These are phyloP conservation scores for Cicer pinnatifidum DNA, from an alignment of 306 rosid genomes.

Conservation along the genomic window DNA sequence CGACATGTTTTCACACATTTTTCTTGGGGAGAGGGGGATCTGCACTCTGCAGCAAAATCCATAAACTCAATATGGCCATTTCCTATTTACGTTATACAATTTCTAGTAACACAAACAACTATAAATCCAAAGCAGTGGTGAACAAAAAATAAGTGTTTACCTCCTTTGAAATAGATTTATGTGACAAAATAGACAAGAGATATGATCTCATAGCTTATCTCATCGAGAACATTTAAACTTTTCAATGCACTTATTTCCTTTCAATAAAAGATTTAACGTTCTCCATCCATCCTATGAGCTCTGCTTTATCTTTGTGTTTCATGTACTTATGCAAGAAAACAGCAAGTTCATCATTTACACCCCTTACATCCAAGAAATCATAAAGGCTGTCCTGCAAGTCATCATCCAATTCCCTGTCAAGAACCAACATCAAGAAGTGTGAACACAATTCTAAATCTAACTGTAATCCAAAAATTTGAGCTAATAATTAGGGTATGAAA, in stretches of 20 bases:
- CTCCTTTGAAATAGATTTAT: slow-evolving; percentile 11
- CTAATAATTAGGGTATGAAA: neutral
- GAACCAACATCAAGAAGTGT: slow-evolving; percentile 30
- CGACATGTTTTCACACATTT: neutral
- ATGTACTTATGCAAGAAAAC: slow-evolving; percentile 72
- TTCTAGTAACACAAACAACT: slow-evolving; percentile 27
- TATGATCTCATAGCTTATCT: slow-evolving; percentile 21
- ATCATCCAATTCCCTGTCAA: slow-evolving; percentile 87
- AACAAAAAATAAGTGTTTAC: slow-evolving; percentile 30
- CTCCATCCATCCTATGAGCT: slow-evolving; percentile 77
- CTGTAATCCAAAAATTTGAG: neutral
- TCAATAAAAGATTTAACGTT: slow-evolving; percentile 74
- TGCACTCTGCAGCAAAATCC: neutral
- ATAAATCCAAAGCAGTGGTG: slow-evolving; percentile 10
- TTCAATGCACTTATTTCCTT: slow-evolving; percentile 50
- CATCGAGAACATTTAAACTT: slow-evolving; percentile 37
- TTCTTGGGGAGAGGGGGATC: neutral
- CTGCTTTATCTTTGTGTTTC: slow-evolving; percentile 78
- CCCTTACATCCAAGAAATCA: slow-evolving; percentile 81
- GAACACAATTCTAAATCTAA: slow-evolving; percentile 19
- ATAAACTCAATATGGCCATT: slow-evolving; percentile 35
- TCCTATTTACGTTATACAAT: slow-evolving; percentile 15
- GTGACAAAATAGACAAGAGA: slow-evolving; percentile 37
- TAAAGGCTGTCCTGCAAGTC: slow-evolving; percentile 74
- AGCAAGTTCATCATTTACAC: slow-evolving; percentile 67